Percentiles rank a stretch among this genome's conserved stretches.
Evolutionary conservation across 768 basidiomycete genomes (phyloP).

Genomic region (Pleurotus platypus): DNA sequence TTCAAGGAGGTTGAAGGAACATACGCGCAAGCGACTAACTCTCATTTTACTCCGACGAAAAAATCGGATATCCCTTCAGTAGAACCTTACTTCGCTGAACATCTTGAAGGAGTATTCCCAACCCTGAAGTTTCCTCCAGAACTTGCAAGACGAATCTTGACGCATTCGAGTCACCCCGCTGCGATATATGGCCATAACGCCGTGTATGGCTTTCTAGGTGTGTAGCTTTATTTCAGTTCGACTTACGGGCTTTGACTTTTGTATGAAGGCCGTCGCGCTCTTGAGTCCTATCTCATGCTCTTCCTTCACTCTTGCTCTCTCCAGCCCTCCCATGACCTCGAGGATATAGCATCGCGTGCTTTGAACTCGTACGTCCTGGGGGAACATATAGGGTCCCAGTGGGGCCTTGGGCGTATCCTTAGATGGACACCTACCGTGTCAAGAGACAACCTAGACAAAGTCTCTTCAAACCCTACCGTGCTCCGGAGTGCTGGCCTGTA

Average conservation of each 20-base stretch:
- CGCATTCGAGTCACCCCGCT: slow-evolving; percentile 71
- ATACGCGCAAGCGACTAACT: background rate
- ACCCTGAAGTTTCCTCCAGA: slow-evolving; percentile 69
- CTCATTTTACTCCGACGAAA: background rate
- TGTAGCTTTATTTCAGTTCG: slow-evolving; percentile 16
- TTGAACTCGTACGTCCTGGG: slow-evolving; percentile 72
- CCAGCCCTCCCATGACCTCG: slow-evolving; percentile 48
- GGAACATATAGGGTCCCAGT: slow-evolving; percentile 68
- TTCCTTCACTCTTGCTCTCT: slow-evolving; percentile 60
- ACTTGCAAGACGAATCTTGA: slow-evolving; percentile 69
- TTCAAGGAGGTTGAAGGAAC: background rate
- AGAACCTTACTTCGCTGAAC: slow-evolving; percentile 36
- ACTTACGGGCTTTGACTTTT: background rate
- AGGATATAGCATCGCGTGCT: slow-evolving; percentile 50
- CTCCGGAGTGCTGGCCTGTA: slow-evolving; percentile 61
- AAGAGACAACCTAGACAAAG: slow-evolving; percentile 25
- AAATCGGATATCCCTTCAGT: background rate
- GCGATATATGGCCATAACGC: slow-evolving; percentile 71
- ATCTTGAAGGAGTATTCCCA: slow-evolving; percentile 61
- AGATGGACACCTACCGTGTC: slow-evolving; percentile 68
- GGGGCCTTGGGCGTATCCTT: slow-evolving; percentile 71
- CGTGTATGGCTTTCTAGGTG: slow-evolving; percentile 70
- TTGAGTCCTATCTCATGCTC: slow-evolving; percentile 72
- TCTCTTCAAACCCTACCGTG: slow-evolving; percentile 36
- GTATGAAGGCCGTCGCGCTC: slow-evolving; percentile 66